Conservation (phyloP, 305 asterid species). For the Nicotiana rustica region DNA sequence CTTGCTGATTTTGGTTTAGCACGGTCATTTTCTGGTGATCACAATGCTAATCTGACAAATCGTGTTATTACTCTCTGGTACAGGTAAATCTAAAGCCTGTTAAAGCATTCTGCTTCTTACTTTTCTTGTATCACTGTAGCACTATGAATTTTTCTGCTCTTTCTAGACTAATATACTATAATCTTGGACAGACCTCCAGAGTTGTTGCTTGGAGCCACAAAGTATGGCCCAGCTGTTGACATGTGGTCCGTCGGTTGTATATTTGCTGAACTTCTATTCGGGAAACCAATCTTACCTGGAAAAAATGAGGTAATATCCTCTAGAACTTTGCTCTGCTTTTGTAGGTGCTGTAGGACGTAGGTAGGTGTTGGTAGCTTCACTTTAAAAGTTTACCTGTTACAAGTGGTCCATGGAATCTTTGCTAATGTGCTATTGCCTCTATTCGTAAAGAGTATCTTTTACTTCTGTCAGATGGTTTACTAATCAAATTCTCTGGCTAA, state of each 20-base stretch:
- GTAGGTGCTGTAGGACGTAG: background rate
- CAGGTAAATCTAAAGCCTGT: conserved; percentile 60
- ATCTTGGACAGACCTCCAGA: conserved; percentile 82
- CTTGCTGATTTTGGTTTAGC: conserved; percentile 98
- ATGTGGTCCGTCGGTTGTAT: conserved; percentile 99
- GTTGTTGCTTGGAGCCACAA: conserved; percentile 95
- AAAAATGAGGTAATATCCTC: conserved; percentile 76
- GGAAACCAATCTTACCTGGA: conserved; percentile 87
- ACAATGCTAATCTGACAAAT: conserved; percentile 86
- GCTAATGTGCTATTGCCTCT: conserved; percentile 16
- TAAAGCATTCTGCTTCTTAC: conserved; percentile 22
- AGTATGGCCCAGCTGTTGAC: conserved; percentile 96
- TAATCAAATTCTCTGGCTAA: conserved; percentile 13
- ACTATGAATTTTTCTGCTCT: conserved; percentile 24
- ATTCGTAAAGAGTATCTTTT: background rate
- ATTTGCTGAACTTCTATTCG: conserved; percentile 90
- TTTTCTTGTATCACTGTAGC: conserved; percentile 8
- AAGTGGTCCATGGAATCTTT: background rate
- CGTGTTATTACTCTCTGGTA: conserved; percentile 97
- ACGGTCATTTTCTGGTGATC: conserved; percentile 79
- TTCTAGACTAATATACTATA: conserved; percentile 24
- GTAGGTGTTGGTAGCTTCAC: conserved; percentile 17
- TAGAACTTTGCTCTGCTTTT: background rate
- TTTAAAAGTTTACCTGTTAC: background rate
- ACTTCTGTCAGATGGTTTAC: background rate